Percentiles rank a stretch among this genome's conserved stretches.
These are phyloP conservation scores for Rhizopogon rudus DNA, from an alignment of 768 basidiomycete genomes.

Conservation along the genomic window DNA sequence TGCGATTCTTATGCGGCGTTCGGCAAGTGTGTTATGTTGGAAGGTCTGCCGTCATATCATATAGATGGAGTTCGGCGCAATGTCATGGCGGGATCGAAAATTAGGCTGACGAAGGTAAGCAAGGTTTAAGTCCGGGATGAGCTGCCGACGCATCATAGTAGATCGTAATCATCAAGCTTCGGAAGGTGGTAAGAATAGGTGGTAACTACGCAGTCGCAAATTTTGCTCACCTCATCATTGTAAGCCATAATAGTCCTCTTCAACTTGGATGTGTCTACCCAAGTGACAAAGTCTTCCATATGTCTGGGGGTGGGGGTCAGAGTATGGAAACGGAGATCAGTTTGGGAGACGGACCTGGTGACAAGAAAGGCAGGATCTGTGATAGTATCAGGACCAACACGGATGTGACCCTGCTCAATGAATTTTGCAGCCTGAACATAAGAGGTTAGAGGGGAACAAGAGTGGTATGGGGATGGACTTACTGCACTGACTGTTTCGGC, in stretches of 20 bases:
- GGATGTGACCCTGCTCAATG: constrained; percentile 97
- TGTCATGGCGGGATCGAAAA: neutral
- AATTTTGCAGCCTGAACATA: constrained; percentile 84
- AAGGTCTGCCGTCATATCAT: neutral
- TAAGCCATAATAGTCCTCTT: constrained; percentile 94
- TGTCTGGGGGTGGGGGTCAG: constrained; percentile 44
- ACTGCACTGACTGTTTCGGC: constrained; percentile 92
- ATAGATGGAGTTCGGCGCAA: too few species aligned
- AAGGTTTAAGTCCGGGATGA: constrained; percentile 1
- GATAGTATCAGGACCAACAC: constrained; percentile 93
- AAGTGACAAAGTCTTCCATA: constrained; percentile 99
- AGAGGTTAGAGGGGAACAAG: constrained; percentile 6
- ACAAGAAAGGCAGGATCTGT: constrained; percentile 96
- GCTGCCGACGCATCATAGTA: constrained; percentile 43
- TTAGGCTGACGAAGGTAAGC: neutral
- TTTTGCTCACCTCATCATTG: constrained; percentile 79
- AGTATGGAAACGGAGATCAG: neutral
- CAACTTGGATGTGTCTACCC: constrained; percentile 97
- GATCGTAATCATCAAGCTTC: constrained; percentile 92
- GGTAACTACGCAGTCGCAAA: neutral
- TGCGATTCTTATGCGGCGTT: neutral
- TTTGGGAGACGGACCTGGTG: constrained; percentile 52
- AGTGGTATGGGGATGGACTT: constrained; percentile 27
- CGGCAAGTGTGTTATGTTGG: neutral
- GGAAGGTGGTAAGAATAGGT: constrained; percentile 13